Evolutionary conservation across 345 rosid species (phyloP), one percentile per base, ranked within the genome.

Genomic region (Salix udensis): DNA sequence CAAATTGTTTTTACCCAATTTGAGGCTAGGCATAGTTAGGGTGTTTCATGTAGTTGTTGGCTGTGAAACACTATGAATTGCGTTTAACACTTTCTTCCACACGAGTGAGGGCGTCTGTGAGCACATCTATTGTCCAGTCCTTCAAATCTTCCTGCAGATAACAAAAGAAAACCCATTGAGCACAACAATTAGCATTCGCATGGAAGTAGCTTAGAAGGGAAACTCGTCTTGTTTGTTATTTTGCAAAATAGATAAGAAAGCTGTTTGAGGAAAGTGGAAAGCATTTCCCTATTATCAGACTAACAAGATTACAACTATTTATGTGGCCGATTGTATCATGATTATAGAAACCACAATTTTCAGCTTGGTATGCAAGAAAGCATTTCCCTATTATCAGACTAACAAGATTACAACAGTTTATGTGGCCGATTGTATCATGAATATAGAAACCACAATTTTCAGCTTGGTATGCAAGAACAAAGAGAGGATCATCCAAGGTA

Each of bases 91-190:
- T 85, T 85, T 91, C 96, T 89, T 95, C 97, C 0, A 82, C 90
- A 64, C 97, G 90, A 9, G 93, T 85, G 18, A 91, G 60, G 18
- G 90, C 98, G 82, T 91, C 85, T 18, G 96, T 85, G 50, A 96
- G 82, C 83, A 96, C 92, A 77, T 96, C 99, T n/a, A 88, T 91
- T 2, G 93, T 85, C 98, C 97, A 93, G 82, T 91, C 94, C 86
- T 88, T 92, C 81, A 91, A 67, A 84, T 92, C 99, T 67, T 86
- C 93, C 97, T 96, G 83, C 81, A 79, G 46, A 71, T 30, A 58
- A 73, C 23, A 65, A 65, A 19, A 64, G 42, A 44, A 55, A 67
- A 65, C 30, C 23, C 62, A 76, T 31, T 9, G 75, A 74, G 30
- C 3, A 37, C 26, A 18, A 67, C 28, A 18, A 2, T 13, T 64